Base-by-base conservation (phyloP, 108 stramenopile species). In the Cylindrotheca closterium region DNA sequence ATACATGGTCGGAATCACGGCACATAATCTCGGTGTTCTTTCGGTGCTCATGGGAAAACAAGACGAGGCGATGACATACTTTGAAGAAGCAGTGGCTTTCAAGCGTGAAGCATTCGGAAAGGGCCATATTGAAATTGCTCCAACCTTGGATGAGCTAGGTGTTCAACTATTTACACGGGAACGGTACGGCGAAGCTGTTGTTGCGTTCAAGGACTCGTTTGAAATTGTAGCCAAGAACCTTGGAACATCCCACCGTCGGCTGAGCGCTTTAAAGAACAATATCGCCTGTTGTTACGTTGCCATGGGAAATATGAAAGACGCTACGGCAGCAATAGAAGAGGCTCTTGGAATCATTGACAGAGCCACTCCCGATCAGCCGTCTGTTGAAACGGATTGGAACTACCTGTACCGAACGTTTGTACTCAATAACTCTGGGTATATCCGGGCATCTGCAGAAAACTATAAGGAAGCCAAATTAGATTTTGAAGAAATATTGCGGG, bases 401-500 rank as follows among this genome's bases (percentile, higher is more conserved):
- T 60, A 74, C 50, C 29, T 79, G 23, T 63, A 79, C 48, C 23
- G 50, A 7, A 73, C 66, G 2, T 70, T 74, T 55, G 19, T 68
- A 8, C 23, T 69, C 34, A 62, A 70, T 55, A 79, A 79, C 33
- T 61, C 37, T 45, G 78, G 73, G 5, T 79, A 79, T 56, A 26
- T 79, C n/a, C 49, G 58, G 24, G 32, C 69, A 15, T 50, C 33
- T 12, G 19, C 58, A 34, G 70, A 74, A 30, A 32, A 65, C 3
- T 79, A 79, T 51, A 73, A 79, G 21, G 58, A 70, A 34, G 78
- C 78, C n/a, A 51, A 37, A 24, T 47, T 31, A 22, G 23, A 60
- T 1, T 79, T 79, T 53, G 73, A 79, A 55, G 78, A 79, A 47
- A 73, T 68, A 12, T 32, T 79, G 58, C 47, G 74, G 68, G 75